Base-by-base conservation (phyloP, 2,329 filamentous ascomycete species). In the Colletotrichum brevisporum region DNA sequence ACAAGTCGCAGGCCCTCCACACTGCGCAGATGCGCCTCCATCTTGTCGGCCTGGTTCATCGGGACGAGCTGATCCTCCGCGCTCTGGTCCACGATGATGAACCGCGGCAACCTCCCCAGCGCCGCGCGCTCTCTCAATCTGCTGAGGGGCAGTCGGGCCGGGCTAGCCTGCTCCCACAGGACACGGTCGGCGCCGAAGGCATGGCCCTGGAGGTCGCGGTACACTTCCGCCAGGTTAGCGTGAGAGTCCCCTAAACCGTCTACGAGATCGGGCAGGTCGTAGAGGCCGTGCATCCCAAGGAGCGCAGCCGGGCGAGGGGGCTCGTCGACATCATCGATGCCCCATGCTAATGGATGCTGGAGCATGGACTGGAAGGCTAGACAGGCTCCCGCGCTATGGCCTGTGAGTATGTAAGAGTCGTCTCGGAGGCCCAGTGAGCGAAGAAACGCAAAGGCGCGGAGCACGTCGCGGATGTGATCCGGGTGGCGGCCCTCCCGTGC, bases 21-120 rank as follows among this genome's bases (percentile, higher is more conserved):
- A 6, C 6, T n/a, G 5, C 27, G 31, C 41, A 58, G n/a, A 6
- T 15, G 43, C 31, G 15, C 8, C 45, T 48, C 26, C 1, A 58
- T 41, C n/a, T 50, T 48, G 1, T 39, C 26, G 21, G 55, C 55
- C 43, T 48, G 43, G 2, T 58, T 58, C 43, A 16, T 24, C 43
- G 55, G 55, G 10, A 50, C 43, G 15, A 39, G 41, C n/a, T 58
- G 43, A 10, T 48, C 55, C 8, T 48, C 55, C 16, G 21, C 24
- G 43, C 55, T 58, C 24, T 58, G 55, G 1, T 58, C 55, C 8
- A 58, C 12, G 16, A 48, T 48, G n/a, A 58, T 36, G 16, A 58
- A n/a, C 2, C 26, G 16, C 6, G 55, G 43, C 5, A 12, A 12
- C 6, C 36, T 48, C 10, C 55, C 55, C 8, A 6, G 5, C 12